phyloP scores from a whole-genome alignment of 768 basidiomycete genomes.

The Clavulina sp. region DNA sequence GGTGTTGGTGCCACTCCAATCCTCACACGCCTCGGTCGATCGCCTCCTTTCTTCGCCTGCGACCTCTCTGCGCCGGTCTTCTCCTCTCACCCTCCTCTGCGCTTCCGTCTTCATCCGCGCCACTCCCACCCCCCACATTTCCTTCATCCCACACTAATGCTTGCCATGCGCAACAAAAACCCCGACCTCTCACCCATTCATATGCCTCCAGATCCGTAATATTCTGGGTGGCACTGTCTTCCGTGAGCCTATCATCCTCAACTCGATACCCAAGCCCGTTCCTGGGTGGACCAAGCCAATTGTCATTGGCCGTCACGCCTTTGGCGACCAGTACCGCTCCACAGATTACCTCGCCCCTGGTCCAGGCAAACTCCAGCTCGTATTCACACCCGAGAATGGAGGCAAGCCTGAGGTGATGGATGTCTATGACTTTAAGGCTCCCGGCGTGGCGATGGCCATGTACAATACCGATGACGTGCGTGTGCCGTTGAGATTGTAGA shows the following conservation, averaged over 20 bases:
- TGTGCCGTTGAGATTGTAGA: neutral
- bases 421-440: constrained; percentile 87
- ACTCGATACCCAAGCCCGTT: constrained; percentile 78
- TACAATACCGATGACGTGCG: constrained; percentile 90
- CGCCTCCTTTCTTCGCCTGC: too few species aligned
- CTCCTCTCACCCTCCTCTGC: too few species aligned
- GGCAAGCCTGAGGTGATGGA: constrained; percentile 47
- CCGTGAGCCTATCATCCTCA: constrained; percentile 91
- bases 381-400: constrained; percentile 72
- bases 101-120: too few species aligned
- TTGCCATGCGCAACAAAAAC: too few species aligned
- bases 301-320: constrained; percentile 90
- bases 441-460: constrained; percentile 91
- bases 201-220: constrained; percentile 60
- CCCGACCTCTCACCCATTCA: neutral
- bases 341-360: constrained; percentile 88
- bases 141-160: constrained; percentile 5
- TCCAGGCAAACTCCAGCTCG: constrained; percentile 82
- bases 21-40: too few species aligned
- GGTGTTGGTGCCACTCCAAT: too few species aligned
- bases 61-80: too few species aligned
- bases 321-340: constrained; percentile 93
- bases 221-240: constrained; percentile 97
- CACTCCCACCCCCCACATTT: too few species aligned
- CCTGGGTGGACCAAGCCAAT: constrained; percentile 98